These are phyloP conservation scores for Myxozyma udenii DNA, from an alignment of 805 yeast genomes.

Conservation along the genomic window DNA sequence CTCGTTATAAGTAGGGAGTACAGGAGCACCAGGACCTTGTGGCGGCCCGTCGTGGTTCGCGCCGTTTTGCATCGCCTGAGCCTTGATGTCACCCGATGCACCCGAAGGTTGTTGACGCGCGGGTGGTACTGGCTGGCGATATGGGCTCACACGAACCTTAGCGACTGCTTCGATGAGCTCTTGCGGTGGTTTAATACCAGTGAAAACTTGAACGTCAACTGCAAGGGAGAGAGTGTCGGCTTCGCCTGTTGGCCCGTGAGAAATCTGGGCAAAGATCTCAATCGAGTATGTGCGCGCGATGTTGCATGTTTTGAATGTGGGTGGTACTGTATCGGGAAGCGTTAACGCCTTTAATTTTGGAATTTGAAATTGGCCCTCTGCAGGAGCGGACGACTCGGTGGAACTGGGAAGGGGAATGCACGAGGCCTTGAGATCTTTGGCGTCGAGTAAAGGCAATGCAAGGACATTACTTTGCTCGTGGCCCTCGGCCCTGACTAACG, in stretches of 20 bases:
- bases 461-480: constrained; percentile 23
- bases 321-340: constrained; percentile 49
- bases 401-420: not conserved
- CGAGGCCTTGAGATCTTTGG: constrained; percentile 28
- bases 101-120: not conserved
- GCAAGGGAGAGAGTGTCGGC: constrained; percentile 26
- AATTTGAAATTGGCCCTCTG: constrained; percentile 18
- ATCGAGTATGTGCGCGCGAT: constrained; percentile 48
- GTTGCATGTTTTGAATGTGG: constrained; percentile 57
- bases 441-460: constrained; percentile 30
- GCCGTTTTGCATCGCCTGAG: not conserved
- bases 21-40: not conserved
- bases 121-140: too few species aligned
- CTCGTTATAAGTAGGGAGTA: constrained; percentile 26
- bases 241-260: constrained; percentile 40
- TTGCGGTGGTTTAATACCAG: constrained; percentile 27
- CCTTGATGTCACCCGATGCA: not conserved
- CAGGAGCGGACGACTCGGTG: constrained; percentile 3
- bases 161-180: constrained; percentile 11
- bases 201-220: constrained; percentile 17
- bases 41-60: not conserved
- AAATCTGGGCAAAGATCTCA: constrained; percentile 39
- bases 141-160: too few species aligned
- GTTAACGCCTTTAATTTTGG: not conserved
- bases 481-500: constrained; percentile 36